These are phyloP conservation scores for Claviceps sp. DNA, from an alignment of 2,329 filamentous ascomycete genomes.

Conservation along the genomic window DNA sequence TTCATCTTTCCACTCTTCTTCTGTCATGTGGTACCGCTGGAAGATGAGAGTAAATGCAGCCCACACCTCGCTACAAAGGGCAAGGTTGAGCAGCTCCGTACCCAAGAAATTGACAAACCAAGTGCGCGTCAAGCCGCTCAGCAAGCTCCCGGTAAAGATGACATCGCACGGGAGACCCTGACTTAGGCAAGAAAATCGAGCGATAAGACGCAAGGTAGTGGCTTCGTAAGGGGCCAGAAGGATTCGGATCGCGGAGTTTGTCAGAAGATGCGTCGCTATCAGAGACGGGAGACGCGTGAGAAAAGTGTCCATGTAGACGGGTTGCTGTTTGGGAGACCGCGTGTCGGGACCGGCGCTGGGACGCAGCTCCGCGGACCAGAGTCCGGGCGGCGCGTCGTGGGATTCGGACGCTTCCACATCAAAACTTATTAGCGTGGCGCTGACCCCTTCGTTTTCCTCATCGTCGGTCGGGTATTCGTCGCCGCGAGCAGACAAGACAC, in stretches of 20 bases:
- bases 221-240: constrained; percentile 34
- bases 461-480: constrained; percentile 44
- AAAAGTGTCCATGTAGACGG: constrained; percentile 32
- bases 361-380: constrained; percentile 46
- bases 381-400: constrained; percentile 33
- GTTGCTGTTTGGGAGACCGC: constrained; percentile 13
- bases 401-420: constrained; percentile 46
- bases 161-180: constrained; percentile 23
- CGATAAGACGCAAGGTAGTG: constrained; percentile 29
- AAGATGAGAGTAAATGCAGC: constrained; percentile 24
- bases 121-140: constrained; percentile 25
- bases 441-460: constrained; percentile 40
- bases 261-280: constrained; percentile 32
- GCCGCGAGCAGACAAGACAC: constrained; percentile 33
- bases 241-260: constrained; percentile 28
- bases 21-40: constrained; percentile 26
- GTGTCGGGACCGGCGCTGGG: constrained; percentile 29
- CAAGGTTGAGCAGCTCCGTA: constrained; percentile 30
- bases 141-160: constrained; percentile 24
- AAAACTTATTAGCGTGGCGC: constrained; percentile 45
- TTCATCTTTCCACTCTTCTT: constrained; percentile 29
- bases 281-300: constrained; percentile 38
- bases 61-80: constrained; percentile 33
- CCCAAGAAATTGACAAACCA: constrained; percentile 32
- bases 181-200: constrained; percentile 26